A percentile compares a stretch with the other conserved stretches of the same genome.
phyloP scores from a whole-genome alignment of 2,329 filamentous ascomycete species.

The Verticillium tricorpus region DNA sequence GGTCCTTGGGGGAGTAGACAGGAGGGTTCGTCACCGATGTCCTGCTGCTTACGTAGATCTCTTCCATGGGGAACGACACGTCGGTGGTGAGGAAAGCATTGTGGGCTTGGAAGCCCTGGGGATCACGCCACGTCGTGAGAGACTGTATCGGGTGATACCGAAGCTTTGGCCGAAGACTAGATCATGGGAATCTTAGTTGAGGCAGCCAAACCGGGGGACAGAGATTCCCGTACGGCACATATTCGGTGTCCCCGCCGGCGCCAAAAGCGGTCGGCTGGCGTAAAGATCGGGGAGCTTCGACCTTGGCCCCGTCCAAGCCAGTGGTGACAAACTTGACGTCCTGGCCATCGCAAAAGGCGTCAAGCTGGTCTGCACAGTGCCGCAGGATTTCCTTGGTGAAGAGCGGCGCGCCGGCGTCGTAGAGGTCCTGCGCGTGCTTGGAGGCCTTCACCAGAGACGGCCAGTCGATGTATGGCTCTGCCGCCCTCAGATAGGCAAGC shows the following conservation, averaged over 20 bases:
- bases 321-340: not conserved
- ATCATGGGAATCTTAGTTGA: not conserved
- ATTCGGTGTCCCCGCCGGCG: not conserved
- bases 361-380: not conserved
- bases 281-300: not conserved
- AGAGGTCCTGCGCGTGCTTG: not conserved
- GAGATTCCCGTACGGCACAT: not conserved
- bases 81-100: not conserved
- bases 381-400: not conserved
- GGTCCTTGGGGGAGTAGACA: not conserved
- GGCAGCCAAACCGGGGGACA: not conserved
- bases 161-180: not conserved
- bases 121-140: not conserved
- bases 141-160: not conserved
- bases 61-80: not conserved
- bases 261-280: not conserved
- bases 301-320: not conserved
- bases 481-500: no score
- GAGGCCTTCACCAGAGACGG: not conserved
- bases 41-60: not conserved
- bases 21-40: not conserved
- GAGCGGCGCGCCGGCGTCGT: not conserved
- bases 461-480: not conserved
- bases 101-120: not conserved
- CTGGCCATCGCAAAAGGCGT: not conserved